A percentile compares a stretch with the other conserved stretches of the same genome.
Conservation (phyloP, 805 yeast genomes). For the Peterozyma xylosa region DNA sequence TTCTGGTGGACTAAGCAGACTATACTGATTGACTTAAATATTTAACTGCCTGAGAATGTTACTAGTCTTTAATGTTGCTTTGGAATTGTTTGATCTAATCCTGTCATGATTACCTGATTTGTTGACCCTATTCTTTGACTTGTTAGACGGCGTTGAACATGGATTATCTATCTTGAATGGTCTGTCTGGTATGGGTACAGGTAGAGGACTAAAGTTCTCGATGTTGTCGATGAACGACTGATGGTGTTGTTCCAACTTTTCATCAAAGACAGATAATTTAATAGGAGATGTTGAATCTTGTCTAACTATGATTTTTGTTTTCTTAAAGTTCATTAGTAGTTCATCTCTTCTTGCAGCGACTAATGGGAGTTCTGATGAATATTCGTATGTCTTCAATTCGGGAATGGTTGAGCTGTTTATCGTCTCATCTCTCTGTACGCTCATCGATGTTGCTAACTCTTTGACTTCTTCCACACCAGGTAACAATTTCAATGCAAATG, state of each 20-base stretch:
- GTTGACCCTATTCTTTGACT: too few species aligned
- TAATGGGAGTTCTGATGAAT: neutral
- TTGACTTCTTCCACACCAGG: too few species aligned
- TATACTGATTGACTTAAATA: too few species aligned
- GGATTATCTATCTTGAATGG: neutral
- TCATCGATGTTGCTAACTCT: too few species aligned
- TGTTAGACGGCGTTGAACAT: too few species aligned
- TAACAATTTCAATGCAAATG: too few species aligned
- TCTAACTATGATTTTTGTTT: neutral
- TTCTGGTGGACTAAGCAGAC: too few species aligned
- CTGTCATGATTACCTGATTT: too few species aligned
- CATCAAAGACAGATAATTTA: neutral
- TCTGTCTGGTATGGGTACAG: constrained; percentile 4
- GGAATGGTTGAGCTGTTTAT: neutral
- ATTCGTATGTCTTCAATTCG: neutral
- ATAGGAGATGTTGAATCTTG: neutral
- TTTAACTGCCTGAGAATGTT: too few species aligned
- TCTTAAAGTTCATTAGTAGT: neutral
- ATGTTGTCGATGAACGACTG: neutral
- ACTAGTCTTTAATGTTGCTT: too few species aligned
- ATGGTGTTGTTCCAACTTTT: neutral
- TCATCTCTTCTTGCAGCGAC: neutral
- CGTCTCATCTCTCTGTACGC: too few species aligned
- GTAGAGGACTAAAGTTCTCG: constrained; percentile 4
- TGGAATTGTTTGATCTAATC: too few species aligned